phyloP scores from a whole-genome alignment of 1,139 yeast genomes.

The Yamadazyma atmosphaerica region DNA sequence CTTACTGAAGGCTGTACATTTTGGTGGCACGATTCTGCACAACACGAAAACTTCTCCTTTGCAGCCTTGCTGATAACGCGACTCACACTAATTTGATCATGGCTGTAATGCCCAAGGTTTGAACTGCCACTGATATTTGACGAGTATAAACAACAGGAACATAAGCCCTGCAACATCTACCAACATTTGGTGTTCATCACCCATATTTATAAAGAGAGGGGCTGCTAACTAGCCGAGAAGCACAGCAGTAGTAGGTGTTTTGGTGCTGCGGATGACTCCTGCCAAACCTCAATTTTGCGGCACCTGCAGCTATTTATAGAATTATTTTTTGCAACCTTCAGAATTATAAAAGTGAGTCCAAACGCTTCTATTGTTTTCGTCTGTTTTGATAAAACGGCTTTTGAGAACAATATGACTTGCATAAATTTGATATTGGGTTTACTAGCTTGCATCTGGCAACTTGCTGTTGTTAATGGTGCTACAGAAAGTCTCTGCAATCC shows the following conservation, averaged over 20 bases:
- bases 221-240: no score
- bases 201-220: no score
- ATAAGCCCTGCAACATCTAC: no score
- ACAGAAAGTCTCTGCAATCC: slow-evolving; percentile 31
- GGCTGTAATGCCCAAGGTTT: no score
- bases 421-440: background rate
- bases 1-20: background rate
- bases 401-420: no score
- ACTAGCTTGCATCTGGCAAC: background rate
- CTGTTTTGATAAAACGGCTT: no score
- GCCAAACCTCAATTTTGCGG: background rate
- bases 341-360: background rate
- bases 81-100: background rate
- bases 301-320: slow-evolving; percentile 5
- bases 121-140: no score
- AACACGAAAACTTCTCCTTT: background rate
- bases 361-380: background rate
- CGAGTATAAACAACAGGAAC: no score
- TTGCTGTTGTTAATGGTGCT: no score
- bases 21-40: no score
- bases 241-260: no score
- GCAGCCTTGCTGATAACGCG: slow-evolving; percentile 1
- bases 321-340: slow-evolving; percentile 4
- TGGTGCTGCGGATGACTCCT: background rate
- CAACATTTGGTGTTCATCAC: background rate